Evolutionary conservation across 176 grass and related monocot species (phyloP).

Genomic region (Musa troglodytarum): DNA sequence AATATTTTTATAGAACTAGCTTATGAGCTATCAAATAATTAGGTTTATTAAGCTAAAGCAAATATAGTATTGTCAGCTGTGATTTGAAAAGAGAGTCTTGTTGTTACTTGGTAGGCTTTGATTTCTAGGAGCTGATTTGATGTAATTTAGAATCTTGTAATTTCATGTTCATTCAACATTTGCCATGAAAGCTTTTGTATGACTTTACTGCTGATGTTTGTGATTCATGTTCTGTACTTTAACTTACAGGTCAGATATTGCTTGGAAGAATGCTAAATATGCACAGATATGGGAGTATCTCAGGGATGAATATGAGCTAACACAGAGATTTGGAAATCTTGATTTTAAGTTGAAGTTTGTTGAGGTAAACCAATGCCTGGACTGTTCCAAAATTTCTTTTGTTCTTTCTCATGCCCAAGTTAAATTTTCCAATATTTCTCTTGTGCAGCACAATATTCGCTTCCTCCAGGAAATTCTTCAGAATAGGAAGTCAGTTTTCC

Average conservation of each 20-base stretch:
- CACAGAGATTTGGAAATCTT: slow-evolving; percentile 85
- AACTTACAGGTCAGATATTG: slow-evolving; percentile 65
- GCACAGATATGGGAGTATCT: slow-evolving; percentile 95
- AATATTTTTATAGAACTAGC: too few species aligned
- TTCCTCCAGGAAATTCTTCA: slow-evolving; percentile 95
- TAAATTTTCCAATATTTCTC: background rate
- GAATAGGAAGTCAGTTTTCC: slow-evolving; percentile 82
- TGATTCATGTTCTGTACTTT: background rate
- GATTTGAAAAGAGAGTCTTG: too few species aligned
- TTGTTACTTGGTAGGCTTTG: too few species aligned
- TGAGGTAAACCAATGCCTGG: slow-evolving; percentile 37
- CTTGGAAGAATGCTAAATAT: slow-evolving; percentile 95
- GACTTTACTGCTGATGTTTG: background rate
- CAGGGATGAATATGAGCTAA: slow-evolving; percentile 75
- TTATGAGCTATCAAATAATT: too few species aligned
- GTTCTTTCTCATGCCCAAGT: too few species aligned
- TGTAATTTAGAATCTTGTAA: too few species aligned
- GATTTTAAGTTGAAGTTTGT: slow-evolving; percentile 95
- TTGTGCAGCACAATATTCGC: slow-evolving; percentile 78
- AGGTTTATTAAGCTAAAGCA: too few species aligned
- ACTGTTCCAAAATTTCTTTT: background rate
- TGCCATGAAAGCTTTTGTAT: background rate
- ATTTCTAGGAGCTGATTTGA: too few species aligned
- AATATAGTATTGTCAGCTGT: too few species aligned
- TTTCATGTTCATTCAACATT: too few species aligned